phyloP scores from a whole-genome alignment of 495 filamentous ascomycete genomes.

The Aspergillus avenaceus region DNA sequence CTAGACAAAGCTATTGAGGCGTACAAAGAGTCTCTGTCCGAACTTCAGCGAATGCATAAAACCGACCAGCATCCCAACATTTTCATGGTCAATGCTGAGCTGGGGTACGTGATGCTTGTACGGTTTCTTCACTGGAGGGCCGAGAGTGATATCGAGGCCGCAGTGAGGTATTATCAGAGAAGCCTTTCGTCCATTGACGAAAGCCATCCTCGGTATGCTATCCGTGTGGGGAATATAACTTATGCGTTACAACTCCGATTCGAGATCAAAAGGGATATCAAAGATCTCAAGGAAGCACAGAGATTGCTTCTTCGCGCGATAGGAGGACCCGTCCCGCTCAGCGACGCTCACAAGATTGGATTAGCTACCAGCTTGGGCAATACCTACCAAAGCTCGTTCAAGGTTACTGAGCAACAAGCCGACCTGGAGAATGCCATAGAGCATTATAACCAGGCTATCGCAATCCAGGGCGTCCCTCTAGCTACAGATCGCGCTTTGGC shows the following conservation, averaged over 20 bases:
- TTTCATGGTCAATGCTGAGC: not conserved
- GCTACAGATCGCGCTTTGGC: not conserved
- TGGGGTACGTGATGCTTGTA: conserved; percentile 1
- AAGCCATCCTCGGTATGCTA: not conserved
- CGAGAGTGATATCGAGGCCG: not conserved
- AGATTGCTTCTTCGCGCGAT: not conserved
- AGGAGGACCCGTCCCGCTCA: not conserved
- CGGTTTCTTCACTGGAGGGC: not conserved
- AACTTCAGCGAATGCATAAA: not conserved
- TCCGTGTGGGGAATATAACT: not conserved
- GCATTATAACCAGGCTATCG: not conserved
- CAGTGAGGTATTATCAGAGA: not conserved
- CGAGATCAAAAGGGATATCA: not conserved
- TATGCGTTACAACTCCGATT: conserved; percentile 2
- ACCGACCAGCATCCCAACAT: conserved; percentile 1
- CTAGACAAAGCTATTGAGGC: conserved; percentile 4
- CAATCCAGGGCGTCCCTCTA: not conserved
- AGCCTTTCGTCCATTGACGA: not conserved
- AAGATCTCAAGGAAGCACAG: conserved; percentile 1
- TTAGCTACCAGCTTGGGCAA: not conserved
- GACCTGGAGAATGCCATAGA: conserved; percentile 1
- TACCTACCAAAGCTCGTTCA: not conserved
- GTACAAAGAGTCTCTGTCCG: not conserved
- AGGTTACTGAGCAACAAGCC: not conserved
- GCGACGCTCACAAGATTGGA: not conserved